Evolutionary conservation across 345 rosid species (phyloP), one percentile per base, ranked within the genome.

Genomic region (Eucalyptus pumila): DNA sequence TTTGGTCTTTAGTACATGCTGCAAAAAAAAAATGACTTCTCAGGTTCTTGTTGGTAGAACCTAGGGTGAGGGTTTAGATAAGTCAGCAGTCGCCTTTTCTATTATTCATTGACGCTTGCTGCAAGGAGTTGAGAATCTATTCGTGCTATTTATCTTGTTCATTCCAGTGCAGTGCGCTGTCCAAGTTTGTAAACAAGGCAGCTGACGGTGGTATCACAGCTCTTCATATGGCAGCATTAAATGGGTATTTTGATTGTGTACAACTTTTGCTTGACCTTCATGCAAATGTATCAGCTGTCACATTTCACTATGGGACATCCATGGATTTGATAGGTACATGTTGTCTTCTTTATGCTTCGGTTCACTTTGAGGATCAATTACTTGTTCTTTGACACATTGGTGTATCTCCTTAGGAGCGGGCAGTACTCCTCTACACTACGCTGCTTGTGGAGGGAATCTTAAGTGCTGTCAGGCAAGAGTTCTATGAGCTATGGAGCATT

Each of bases 121-220:
- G 26, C 23, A 24, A 45, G 30, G 26, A 12, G 58, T 14, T 50
- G 87, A 17, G 17, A 52, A 47, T 51, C 52, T 87, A 44, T 44
- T 89, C 89, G 23, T 85, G 86, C 60, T 88, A 89, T 87, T 91
- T 72, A 88, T 76, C 76, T 80, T 51, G 52, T 88, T 88, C 87
- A 83, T 90, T 91, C 37, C 91, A 16, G 67, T 95, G 96, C 97
- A 98, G 99, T 49, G 94, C 94, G 45, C 93, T 97, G 91, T 94
- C 96, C 87, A 98, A 94, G 95, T 97, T 98, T 94, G 98, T 97
- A 90, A 97, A 98, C 90, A 97, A 96, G 92, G 99, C 97, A 4
- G 99, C 99, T 91, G 99, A 98, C 54, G 99, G 99, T 89, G 99
- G 99, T 87, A 96, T 97, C 88, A 97, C 99, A 89, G 99, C 99